A percentile compares a stretch with the other conserved stretches of the same genome.
These are phyloP conservation scores for Scutellaria barbata DNA, from an alignment of 257 asterid species.

Conservation along the genomic window DNA sequence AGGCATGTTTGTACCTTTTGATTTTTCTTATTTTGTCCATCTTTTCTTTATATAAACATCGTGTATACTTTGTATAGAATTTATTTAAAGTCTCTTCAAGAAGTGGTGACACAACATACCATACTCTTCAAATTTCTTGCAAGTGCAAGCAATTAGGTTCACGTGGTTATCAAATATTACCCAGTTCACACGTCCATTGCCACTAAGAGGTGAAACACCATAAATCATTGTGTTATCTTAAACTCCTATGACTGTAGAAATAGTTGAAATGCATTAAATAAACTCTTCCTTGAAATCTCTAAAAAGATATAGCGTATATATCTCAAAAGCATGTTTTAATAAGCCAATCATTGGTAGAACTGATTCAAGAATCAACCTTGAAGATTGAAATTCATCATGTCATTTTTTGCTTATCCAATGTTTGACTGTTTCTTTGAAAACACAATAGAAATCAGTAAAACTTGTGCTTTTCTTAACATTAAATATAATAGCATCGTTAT, in stretches of 20 bases:
- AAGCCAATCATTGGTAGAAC: neutral
- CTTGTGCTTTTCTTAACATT: neutral
- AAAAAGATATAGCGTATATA: slow-evolving; percentile 10
- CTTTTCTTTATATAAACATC: too few relatives aligned
- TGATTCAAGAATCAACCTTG: neutral
- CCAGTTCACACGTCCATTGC: neutral
- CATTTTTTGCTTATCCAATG: slow-evolving; percentile 12
- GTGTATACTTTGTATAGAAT: too few relatives aligned
- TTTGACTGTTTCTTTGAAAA: neutral
- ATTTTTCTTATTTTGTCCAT: too few relatives aligned
- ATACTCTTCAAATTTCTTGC: too few relatives aligned
- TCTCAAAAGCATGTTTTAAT: neutral
- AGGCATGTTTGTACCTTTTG: too few relatives aligned
- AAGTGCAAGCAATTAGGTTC: too few relatives aligned
- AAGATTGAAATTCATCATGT: slow-evolving; percentile 1
- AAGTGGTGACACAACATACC: too few relatives aligned
- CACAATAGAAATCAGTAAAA: neutral
- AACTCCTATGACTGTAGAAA: neutral
- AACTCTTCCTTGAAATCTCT: slow-evolving; percentile 13
- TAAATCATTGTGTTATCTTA: too few relatives aligned
- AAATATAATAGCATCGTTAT: neutral
- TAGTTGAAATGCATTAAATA: neutral
- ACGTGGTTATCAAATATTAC: too few relatives aligned
- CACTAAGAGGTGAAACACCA: neutral
- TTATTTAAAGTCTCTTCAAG: too few relatives aligned